A percentile compares a stretch with the other conserved stretches of the same genome.
Conservation (phyloP, 306 rosid species). For the Medicago ruthenica region DNA sequence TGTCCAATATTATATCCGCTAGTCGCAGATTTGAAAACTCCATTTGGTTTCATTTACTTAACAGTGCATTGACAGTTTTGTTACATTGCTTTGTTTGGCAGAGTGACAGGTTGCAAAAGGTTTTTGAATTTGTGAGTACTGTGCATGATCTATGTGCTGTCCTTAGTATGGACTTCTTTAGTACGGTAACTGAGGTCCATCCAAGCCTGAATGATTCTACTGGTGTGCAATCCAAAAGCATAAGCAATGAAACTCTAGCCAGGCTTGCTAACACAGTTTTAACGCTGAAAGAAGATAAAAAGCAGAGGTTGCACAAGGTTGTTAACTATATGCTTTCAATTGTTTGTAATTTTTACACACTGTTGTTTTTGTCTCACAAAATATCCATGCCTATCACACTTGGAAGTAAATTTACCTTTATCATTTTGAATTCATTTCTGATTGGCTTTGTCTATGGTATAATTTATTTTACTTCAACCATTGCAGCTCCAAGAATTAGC, state of each 20-base stretch:
- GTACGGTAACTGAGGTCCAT: slow-evolving; percentile 93
- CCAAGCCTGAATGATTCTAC: slow-evolving; percentile 95
- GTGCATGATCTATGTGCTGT: slow-evolving; percentile 97
- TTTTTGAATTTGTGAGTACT: slow-evolving; percentile 85
- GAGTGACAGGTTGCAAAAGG: slow-evolving; percentile 90
- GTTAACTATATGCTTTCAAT: slow-evolving; percentile 20
- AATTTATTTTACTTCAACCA: slow-evolving; percentile 12
- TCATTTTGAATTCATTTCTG: background rate
- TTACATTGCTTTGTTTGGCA: slow-evolving; percentile 52
- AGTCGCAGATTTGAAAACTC: slow-evolving; percentile 24
- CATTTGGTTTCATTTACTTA: slow-evolving; percentile 22
- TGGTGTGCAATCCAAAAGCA: slow-evolving; percentile 92
- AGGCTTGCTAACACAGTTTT: slow-evolving; percentile 84
- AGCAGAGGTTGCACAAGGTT: slow-evolving; percentile 83
- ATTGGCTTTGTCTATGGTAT: slow-evolving; percentile 22
- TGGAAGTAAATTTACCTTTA: slow-evolving; percentile 27
- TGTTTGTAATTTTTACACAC: slow-evolving; percentile 21
- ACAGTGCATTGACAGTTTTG: slow-evolving; percentile 36
- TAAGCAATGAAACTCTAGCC: slow-evolving; percentile 88
- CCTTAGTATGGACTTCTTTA: slow-evolving; percentile 96
- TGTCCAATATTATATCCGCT: slow-evolving; percentile 34
- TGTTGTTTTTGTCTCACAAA: slow-evolving; percentile 16
- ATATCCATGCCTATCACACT: background rate
- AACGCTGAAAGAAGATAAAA: slow-evolving; percentile 74
- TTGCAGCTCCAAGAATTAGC: slow-evolving; percentile 96